Conservation (phyloP, 2,329 filamentous ascomycete species). For the Monosporascus sp. region DNA sequence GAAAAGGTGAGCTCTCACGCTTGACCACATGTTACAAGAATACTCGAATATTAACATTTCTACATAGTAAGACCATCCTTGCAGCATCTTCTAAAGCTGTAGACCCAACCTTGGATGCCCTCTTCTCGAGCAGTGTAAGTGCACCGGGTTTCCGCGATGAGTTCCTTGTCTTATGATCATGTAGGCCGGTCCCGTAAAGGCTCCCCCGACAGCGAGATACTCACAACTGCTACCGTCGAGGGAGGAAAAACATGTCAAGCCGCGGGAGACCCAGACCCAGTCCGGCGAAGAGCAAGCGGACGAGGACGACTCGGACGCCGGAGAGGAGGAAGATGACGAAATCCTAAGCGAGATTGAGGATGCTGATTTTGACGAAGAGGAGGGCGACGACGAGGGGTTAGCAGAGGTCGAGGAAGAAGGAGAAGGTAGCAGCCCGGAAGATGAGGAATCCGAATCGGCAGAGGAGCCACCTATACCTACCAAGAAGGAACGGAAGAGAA, state of each 20-base stretch:
- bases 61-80: conserved; percentile 34
- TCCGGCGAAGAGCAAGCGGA: conserved; percentile 9
- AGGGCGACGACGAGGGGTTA: conserved; percentile 37
- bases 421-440: conserved; percentile 29
- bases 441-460: conserved; percentile 30
- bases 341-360: conserved; percentile 33
- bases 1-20: conserved; percentile 20
- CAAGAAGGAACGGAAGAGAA: conserved; percentile 57
- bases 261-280: conserved; percentile 16
- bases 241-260: conserved; percentile 28
- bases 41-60: conserved; percentile 9
- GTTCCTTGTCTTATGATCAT: conserved; percentile 2
- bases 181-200: conserved; percentile 48
- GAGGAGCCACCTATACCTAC: conserved; percentile 34
- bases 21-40: neutral
- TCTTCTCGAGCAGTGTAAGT: conserved; percentile 71
- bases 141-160: conserved; percentile 1
- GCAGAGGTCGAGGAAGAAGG: conserved; percentile 36
- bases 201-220: conserved; percentile 42
- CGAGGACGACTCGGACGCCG: conserved; percentile 15
- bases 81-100: conserved; percentile 49
- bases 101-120: conserved; percentile 63
- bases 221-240: conserved; percentile 28
- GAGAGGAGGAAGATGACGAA: conserved; percentile 26
- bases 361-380: conserved; percentile 31